These are phyloP conservation scores for Tetraselmis chui DNA, from an alignment of 139 green algal species.

Conservation along the genomic window DNA sequence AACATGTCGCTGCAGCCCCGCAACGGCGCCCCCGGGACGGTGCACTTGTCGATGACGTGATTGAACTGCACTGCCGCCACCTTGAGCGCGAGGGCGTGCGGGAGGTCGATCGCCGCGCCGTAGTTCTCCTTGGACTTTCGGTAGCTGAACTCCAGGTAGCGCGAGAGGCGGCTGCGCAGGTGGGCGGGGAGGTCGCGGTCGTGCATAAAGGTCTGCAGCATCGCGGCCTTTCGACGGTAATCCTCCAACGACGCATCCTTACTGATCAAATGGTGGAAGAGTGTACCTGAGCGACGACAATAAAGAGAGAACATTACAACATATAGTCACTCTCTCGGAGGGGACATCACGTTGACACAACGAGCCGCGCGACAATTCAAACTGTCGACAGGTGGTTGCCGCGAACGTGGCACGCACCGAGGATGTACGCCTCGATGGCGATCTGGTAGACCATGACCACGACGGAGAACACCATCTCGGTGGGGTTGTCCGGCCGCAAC, in stretches of 20 bases:
- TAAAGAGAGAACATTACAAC: too few relatives aligned
- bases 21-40: background rate
- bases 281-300: constrained; percentile 13
- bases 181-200: constrained; percentile 18
- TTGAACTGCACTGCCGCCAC: constrained; percentile 10
- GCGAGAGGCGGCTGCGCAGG: constrained; percentile 15
- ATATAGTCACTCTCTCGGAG: too few relatives aligned
- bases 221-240: background rate
- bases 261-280: constrained; percentile 37
- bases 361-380: too few relatives aligned
- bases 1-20: background rate
- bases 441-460: constrained; percentile 21
- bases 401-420: too few relatives aligned
- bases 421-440: constrained; percentile 36
- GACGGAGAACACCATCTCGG: constrained; percentile 27
- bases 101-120: constrained; percentile 15
- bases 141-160: constrained; percentile 35
- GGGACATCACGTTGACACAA: too few relatives aligned
- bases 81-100: constrained; percentile 18
- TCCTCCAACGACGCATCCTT: constrained; percentile 31
- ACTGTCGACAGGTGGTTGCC: too few relatives aligned
- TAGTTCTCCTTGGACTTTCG: constrained; percentile 24
- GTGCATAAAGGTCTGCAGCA: constrained; percentile 12
- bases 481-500: constrained; percentile 10
- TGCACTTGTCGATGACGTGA: background rate